A percentile compares a stretch with the other conserved stretches of the same genome.
phyloP scores from a whole-genome alignment of 2,329 filamentous ascomycete genomes.

The Penicillium sclerotiorum region DNA sequence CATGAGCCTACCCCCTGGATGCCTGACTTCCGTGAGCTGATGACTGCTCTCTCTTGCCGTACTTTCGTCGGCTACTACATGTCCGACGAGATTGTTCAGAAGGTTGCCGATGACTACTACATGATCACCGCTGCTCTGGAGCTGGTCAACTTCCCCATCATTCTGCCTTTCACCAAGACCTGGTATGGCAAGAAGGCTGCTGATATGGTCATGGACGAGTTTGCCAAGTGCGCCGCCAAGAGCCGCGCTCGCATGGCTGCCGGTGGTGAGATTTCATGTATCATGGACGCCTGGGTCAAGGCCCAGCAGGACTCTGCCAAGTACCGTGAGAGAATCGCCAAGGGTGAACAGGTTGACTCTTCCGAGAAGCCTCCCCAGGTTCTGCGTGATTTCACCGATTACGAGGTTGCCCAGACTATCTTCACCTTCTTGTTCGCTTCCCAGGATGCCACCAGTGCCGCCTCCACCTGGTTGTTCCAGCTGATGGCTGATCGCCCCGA shows the following conservation, averaged over 20 bases:
- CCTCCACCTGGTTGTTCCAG: conserved; percentile 94
- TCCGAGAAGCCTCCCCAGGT: conserved; percentile 80
- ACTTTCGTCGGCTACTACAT: conserved; percentile 99
- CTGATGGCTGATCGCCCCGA: conserved; percentile 92
- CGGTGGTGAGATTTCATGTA: conserved; percentile 83
- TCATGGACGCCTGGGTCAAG: conserved; percentile 94
- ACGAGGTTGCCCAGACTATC: conserved; percentile 88
- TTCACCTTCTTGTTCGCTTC: conserved; percentile 98
- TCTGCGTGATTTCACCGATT: conserved; percentile 84
- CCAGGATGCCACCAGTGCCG: conserved; percentile 93
- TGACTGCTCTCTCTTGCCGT: conserved; percentile 91
- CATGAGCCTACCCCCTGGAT: conserved; percentile 85
- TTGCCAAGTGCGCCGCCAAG: conserved; percentile 88
- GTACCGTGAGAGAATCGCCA: conserved; percentile 77
- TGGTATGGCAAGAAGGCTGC: conserved; percentile 97
- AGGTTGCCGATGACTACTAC: conserved; percentile 96
- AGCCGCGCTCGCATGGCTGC: conserved; percentile 89
- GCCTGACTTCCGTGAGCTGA: conserved; percentile 87
- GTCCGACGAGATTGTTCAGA: conserved; percentile 84
- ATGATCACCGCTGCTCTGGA: conserved; percentile 93
- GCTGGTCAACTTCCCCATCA: conserved; percentile 97
- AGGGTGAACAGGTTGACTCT: conserved; percentile 67
- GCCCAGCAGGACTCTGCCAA: conserved; percentile 81
- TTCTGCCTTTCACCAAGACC: conserved; percentile 89
- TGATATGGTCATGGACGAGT: conserved; percentile 87